These are phyloP conservation scores for Aspergillus baeticus DNA, from an alignment of 495 filamentous ascomycete genomes.

Conservation along the genomic window DNA sequence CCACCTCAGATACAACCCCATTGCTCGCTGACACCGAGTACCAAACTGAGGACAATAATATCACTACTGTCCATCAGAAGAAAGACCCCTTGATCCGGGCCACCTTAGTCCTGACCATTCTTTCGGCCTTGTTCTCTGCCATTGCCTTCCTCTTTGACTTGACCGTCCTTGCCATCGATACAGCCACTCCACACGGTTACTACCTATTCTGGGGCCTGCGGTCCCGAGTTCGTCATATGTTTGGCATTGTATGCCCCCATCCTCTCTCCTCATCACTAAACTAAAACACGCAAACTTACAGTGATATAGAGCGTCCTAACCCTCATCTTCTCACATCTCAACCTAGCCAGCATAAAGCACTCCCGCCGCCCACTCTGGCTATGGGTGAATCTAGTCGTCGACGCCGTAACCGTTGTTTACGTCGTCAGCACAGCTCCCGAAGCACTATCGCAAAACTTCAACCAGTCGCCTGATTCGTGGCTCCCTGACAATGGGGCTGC, in stretches of 20 bases:
- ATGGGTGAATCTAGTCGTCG: neutral
- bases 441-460: neutral
- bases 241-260: neutral
- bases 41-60: neutral
- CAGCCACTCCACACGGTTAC: neutral
- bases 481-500: conserved; percentile 3
- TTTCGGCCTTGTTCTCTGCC: neutral
- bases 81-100: neutral
- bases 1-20: conserved; percentile 3
- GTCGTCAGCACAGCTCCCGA: neutral
- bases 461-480: neutral
- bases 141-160: neutral
- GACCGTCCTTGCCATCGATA: neutral
- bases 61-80: neutral
- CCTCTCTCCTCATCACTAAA: neutral
- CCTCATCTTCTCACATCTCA: neutral
- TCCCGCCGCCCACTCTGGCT: conserved; percentile 2
- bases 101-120: neutral
- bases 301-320: neutral
- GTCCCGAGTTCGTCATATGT: neutral
- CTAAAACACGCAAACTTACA: neutral
- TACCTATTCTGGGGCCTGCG: conserved; percentile 2
- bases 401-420: neutral
- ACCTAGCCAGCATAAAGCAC: neutral
- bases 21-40: neutral